Base-by-base conservation (phyloP, 164 flowering plant genomes). In the Taxillus chinensis region DNA sequence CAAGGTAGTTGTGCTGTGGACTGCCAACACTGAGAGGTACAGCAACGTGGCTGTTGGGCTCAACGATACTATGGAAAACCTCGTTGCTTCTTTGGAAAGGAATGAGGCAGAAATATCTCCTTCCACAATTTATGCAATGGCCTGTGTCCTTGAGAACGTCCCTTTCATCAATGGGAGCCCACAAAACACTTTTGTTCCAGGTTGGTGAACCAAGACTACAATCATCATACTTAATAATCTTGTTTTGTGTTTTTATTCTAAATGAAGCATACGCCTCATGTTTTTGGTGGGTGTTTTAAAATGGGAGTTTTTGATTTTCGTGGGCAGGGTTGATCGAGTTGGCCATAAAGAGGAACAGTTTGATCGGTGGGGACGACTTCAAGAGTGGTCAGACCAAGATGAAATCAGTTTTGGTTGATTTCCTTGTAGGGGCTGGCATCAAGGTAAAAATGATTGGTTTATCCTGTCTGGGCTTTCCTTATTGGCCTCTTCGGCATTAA, bases 341-440 rank as follows among this genome's bases (percentile, higher is more conserved):
- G 81, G 99, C 97, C 8, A 80, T 95, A 7, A 67, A 65, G 79
- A 82, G 78, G 67, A 91, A 89, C 77, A 69, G 80, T 71, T 81
- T 95, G 75, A 91, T 95, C 60, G 99, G 99, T 59, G 97, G 99
- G 8, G 99, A 95, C 76, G 99, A 95, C 70, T 90, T 90, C 71
- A 95, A 95, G 89, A 95, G 99, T 78, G 97, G 97, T 17, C 99
- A 95, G 77, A 95, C 99, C 66, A 95, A 95, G 79, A 95, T 95
- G 93, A 95, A 95, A 69, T 95, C 99, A 42, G 99, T 89, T 3
- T 73, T 95, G 67, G 96, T 95, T 2, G 97, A 95, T 76, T 95
- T 95, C 77, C 93, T 95, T 64, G 99, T 91, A 58, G 97, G 99
- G 16, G 99, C 97, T 73, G 97, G 99, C 48, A 95, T 95, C 62